Evolutionary conservation across 2,329 filamentous ascomycete species (phyloP).

Genomic region (Lecanoromycetidae sp.): DNA sequence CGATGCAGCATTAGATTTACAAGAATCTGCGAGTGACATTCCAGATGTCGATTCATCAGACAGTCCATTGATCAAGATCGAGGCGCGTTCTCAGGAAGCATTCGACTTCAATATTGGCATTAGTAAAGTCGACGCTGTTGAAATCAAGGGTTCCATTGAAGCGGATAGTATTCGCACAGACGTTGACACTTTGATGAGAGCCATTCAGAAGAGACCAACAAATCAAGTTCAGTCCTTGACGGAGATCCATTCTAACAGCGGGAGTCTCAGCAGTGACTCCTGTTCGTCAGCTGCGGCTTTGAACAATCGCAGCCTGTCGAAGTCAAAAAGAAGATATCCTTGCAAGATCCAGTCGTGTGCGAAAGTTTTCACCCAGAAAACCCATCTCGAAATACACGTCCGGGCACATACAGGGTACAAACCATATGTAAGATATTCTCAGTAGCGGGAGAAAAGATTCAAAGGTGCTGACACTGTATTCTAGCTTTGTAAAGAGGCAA

Average conservation of each 20-base stretch:
- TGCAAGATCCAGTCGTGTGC: slow-evolving; percentile 64
- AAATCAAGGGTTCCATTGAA: background rate
- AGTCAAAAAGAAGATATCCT: slow-evolving; percentile 49
- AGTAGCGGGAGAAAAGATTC: background rate
- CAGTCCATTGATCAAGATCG: slow-evolving; percentile 8
- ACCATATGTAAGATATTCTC: slow-evolving; percentile 64
- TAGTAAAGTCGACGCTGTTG: background rate
- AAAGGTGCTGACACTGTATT: slow-evolving; percentile 6
- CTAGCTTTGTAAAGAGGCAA: slow-evolving; percentile 55
- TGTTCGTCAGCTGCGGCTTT: slow-evolving; percentile 26
- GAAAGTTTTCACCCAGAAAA: slow-evolving; percentile 82
- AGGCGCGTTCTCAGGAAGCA: background rate
- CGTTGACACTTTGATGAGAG: slow-evolving; percentile 78
- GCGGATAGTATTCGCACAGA: slow-evolving; percentile 63
- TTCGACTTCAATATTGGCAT: background rate
- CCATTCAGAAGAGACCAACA: slow-evolving; percentile 48
- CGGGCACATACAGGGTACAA: slow-evolving; percentile 81
- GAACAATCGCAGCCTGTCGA: slow-evolving; percentile 28
- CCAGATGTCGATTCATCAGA: background rate
- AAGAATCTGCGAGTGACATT: background rate
- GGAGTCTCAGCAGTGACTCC: slow-evolving; percentile 24
- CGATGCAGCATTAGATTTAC: background rate
- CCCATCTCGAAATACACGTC: slow-evolving; percentile 80
- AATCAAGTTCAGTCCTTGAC: background rate
- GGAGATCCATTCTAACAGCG: background rate